Evolutionary conservation across 2,329 filamentous ascomycete species (phyloP).

Genomic region (Metarhizium anisopliae): DNA sequence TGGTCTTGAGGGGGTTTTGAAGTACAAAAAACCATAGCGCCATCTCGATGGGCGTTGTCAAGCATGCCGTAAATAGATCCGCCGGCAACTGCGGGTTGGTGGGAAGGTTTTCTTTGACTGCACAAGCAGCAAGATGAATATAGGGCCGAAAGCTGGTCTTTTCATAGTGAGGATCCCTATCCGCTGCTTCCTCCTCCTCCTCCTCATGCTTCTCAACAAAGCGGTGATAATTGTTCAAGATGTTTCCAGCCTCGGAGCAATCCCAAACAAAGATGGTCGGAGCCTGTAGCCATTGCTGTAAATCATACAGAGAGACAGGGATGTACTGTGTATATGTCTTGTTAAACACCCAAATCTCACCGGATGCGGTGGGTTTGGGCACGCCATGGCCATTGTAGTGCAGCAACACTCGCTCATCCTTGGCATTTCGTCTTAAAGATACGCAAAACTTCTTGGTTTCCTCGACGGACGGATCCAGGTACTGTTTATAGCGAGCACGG

Average conservation of each 20-base stretch:
- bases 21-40: conserved; percentile 93
- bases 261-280: conserved; percentile 97
- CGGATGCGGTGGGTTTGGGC: conserved; percentile 87
- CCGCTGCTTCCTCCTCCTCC: conserved; percentile 69
- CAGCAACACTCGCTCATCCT: conserved; percentile 92
- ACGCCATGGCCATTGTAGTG: conserved; percentile 99
- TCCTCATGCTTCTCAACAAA: conserved; percentile 93
- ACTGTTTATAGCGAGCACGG: conserved; percentile 94
- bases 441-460: conserved; percentile 96
- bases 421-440: conserved; percentile 81
- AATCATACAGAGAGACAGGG: conserved; percentile 86
- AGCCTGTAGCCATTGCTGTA: conserved; percentile 91
- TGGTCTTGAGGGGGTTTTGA: conserved; percentile 68
- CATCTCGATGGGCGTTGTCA: conserved; percentile 97
- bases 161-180: conserved; percentile 72
- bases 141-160: conserved; percentile 62
- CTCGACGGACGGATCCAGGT: conserved; percentile 91
- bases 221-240: conserved; percentile 87
- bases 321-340: conserved; percentile 99
- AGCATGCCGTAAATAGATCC: conserved; percentile 89
- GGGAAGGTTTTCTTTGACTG: conserved; percentile 82
- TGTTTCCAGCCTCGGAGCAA: conserved; percentile 92
- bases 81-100: conserved; percentile 90
- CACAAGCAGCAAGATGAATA: conserved; percentile 89
- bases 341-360: conserved; percentile 99